Percentiles rank a stretch among this genome's conserved stretches.
These are phyloP conservation scores for Trametes elegans DNA, from an alignment of 768 basidiomycete genomes.

Conservation along the genomic window DNA sequence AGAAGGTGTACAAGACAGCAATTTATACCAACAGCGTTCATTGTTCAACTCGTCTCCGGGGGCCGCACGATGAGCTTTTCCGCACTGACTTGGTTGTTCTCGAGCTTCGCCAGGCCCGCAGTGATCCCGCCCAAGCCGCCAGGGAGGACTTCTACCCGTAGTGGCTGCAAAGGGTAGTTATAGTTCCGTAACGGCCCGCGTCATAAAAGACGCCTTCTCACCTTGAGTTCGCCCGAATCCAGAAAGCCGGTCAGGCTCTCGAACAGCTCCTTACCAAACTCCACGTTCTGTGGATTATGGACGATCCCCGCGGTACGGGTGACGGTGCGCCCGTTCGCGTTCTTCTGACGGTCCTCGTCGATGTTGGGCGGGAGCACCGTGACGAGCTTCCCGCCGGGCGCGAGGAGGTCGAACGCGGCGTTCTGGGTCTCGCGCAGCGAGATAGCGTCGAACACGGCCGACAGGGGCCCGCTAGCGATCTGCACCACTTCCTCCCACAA, in stretches of 20 bases:
- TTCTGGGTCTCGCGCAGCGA: constrained; percentile 19
- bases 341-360: constrained; percentile 3
- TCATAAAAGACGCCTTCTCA: neutral
- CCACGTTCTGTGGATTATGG: neutral
- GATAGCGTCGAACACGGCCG: constrained; percentile 25
- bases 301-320: neutral
- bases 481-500: neutral
- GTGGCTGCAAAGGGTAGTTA: constrained; percentile 20
- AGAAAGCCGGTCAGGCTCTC: constrained; percentile 14
- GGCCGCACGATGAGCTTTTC: constrained; percentile 43
- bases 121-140: constrained; percentile 24
- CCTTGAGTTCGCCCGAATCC: constrained; percentile 22
- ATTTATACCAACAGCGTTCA: no score
- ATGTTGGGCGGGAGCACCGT: constrained; percentile 1
- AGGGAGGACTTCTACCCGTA: constrained; percentile 26
- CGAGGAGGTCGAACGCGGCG: constrained; percentile 16
- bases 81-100: constrained; percentile 35
- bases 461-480: constrained; percentile 11
- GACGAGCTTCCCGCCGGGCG: constrained; percentile 17
- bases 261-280: constrained; percentile 8
- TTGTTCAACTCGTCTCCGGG: constrained; percentile 31
- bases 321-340: constrained; percentile 14
- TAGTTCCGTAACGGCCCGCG: neutral
- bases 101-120: constrained; percentile 22
- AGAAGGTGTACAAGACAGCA: no score